Evolutionary conservation across 1,139 yeast species (phyloP).

Genomic region (Zygosaccharomyces sapae): DNA sequence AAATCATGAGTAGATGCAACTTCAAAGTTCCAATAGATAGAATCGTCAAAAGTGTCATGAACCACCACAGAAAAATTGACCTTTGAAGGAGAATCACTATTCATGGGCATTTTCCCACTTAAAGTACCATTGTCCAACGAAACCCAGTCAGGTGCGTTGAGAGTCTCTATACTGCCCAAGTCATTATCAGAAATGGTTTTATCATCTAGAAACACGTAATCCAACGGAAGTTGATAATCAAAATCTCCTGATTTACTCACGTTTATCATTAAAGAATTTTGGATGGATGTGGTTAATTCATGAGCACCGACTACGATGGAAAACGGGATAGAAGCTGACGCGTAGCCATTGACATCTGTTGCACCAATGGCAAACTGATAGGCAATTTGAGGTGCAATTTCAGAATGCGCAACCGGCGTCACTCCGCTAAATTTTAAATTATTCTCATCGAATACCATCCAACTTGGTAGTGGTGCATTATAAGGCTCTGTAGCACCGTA

Average conservation of each 20-base stretch:
- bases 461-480: conserved; percentile 83
- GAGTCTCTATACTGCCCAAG: conserved; percentile 49
- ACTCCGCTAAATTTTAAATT: conserved; percentile 72
- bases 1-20: conserved; percentile 40
- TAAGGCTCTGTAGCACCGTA: conserved; percentile 72
- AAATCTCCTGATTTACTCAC: conserved; percentile 61
- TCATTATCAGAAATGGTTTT: conserved; percentile 44
- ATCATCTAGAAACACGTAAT: conserved; percentile 59
- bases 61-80: conserved; percentile 52
- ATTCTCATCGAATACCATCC: conserved; percentile 69
- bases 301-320: conserved; percentile 83
- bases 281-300: conserved; percentile 56
- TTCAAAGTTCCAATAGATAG: conserved; percentile 54
- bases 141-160: conserved; percentile 60
- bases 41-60: conserved; percentile 59
- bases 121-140: conserved; percentile 45
- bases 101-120: conserved; percentile 56
- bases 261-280: conserved; percentile 50
- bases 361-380: conserved; percentile 76
- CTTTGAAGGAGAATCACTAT: conserved; percentile 40
- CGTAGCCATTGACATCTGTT: conserved; percentile 68
- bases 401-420: conserved; percentile 80
- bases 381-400: conserved; percentile 77
- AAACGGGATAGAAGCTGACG: conserved; percentile 70
- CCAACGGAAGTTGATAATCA: conserved; percentile 55